Base-by-base conservation (phyloP, 2,329 filamentous ascomycete genomes). In the Pseudogymnoascus sp. region DNA sequence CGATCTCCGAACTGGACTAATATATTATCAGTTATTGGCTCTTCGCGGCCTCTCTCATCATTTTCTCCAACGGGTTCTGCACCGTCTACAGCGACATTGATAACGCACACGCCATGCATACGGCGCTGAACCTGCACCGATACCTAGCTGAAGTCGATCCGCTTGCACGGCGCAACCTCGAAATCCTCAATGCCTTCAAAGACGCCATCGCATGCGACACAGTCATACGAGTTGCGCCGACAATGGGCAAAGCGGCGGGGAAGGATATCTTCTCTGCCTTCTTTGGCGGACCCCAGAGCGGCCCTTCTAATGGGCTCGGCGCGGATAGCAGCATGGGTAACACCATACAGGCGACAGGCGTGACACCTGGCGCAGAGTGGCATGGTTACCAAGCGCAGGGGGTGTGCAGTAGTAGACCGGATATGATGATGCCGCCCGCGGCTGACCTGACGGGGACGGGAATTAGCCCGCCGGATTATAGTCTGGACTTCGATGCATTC, bases 11-110 rank as follows among this genome's bases (percentile, higher is more conserved):
- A n/a, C 26, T 19, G 53, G 35, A 38, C 35, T 38, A 38, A 38
- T 38, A 38, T 38, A 38, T 38, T n/a, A 38, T 38, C 29, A 86
- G 83, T 67, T 80, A 85, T 68, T 83, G 82, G 62, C 75, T 86
- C 40, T 85, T 85, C 65, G 76, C 82, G 4, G 80, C 83, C 0
- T 76, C 79, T 0, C 74, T 86, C 1, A 76, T 85, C 33, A 75
- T 85, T 3, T 72, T 84, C 50, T 82, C 81, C 67, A 86, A 85
- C 68, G 81, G 84, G 64, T 84, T 85, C 68, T 79, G 78, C 3
- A 75, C 72, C 1, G 72, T 85, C 16, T 82, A 80, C 67, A 70
- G 75, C 31, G 80, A 80, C 19, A 71, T 76, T 0, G 73, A 73
- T 6, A 80, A 80, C 33, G 71, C 69, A 0, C 68, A 68, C n/a